phyloP scores from a whole-genome alignment of 352 stramenopile species.

The Phytophthora quininea region DNA sequence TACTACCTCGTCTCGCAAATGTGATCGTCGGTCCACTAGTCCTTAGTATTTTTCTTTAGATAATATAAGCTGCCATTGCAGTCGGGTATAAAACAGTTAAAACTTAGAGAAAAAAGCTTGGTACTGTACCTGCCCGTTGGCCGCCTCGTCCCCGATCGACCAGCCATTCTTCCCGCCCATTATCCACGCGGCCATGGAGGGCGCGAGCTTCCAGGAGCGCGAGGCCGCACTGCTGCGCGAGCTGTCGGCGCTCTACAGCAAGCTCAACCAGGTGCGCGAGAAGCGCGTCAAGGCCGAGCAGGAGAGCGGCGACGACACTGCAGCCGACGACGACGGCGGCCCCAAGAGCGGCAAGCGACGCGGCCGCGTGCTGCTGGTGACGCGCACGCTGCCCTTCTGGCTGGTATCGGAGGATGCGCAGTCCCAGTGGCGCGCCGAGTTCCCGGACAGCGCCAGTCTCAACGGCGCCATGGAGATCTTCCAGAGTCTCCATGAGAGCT shows the following conservation, averaged over 20 bases:
- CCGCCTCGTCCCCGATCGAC: slow-evolving; percentile 30
- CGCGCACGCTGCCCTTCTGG: slow-evolving; percentile 76
- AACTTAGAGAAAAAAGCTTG: background rate
- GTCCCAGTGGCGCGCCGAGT: slow-evolving; percentile 84
- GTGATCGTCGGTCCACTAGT: slow-evolving; percentile 34
- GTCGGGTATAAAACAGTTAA: background rate
- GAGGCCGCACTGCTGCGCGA: slow-evolving; percentile 72
- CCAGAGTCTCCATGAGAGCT: slow-evolving; percentile 75
- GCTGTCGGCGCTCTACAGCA: slow-evolving; percentile 78
- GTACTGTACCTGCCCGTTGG: too few species aligned
- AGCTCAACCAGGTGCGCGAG: slow-evolving; percentile 84
- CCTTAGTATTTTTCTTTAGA: background rate
- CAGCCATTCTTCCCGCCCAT: slow-evolving; percentile 20
- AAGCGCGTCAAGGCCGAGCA: slow-evolving; percentile 78
- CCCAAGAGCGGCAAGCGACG: slow-evolving; percentile 43
- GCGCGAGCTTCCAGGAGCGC: slow-evolving; percentile 64
- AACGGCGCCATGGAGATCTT: slow-evolving; percentile 84
- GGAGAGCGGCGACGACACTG: slow-evolving; percentile 38
- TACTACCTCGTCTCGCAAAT: slow-evolving; percentile 81
- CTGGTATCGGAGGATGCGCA: slow-evolving; percentile 81
- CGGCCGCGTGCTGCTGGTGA: slow-evolving; percentile 76
- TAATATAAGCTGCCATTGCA: slow-evolving; percentile 4
- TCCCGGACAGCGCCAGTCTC: slow-evolving; percentile 70
- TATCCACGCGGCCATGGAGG: slow-evolving; percentile 1
- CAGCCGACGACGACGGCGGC: slow-evolving; percentile 39